These are phyloP conservation scores for Rhodocollybia butyracea DNA, from an alignment of 768 basidiomycete genomes.

Conservation along the genomic window DNA sequence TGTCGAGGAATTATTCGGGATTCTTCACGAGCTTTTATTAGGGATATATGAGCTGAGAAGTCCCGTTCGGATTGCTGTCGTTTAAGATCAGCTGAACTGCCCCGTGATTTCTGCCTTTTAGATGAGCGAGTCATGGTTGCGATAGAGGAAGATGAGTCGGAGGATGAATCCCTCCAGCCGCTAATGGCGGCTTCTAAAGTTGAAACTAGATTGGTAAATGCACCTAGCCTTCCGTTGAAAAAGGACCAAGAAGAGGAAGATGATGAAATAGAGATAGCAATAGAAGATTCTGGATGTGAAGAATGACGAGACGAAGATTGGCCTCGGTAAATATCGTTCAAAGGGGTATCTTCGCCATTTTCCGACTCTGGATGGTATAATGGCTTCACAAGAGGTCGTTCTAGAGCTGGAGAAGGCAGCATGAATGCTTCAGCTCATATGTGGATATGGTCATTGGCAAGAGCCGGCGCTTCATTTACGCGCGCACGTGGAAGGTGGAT, in stretches of 20 bases:
- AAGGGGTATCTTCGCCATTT: constrained; percentile 1
- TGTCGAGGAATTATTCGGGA: constrained; percentile 56
- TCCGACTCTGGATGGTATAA: not conserved
- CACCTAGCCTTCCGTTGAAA: constrained; percentile 21
- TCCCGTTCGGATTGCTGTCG: constrained; percentile 55
- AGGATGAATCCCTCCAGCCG: constrained; percentile 42
- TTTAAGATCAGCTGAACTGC: constrained; percentile 48
- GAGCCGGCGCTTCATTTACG: too few relatives aligned
- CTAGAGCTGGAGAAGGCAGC: not conserved
- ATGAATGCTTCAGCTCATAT: constrained; percentile 1
- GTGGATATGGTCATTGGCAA: not conserved
- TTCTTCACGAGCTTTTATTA: constrained; percentile 60
- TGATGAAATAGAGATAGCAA: constrained; percentile 24
- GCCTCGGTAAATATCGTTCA: constrained; percentile 6
- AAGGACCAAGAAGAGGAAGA: constrained; percentile 36
- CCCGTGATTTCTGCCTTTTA: constrained; percentile 43
- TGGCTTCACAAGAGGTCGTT: not conserved
- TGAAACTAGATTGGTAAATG: constrained; percentile 33
- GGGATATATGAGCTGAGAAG: constrained; percentile 55
- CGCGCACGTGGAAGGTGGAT: too few relatives aligned
- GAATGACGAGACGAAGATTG: not conserved
- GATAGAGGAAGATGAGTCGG: constrained; percentile 41
- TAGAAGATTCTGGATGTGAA: constrained; percentile 7
- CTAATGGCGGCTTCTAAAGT: constrained; percentile 40
- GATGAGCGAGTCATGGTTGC: constrained; percentile 37